These are phyloP conservation scores for Alternaria conjuncta DNA, from an alignment of 2,329 filamentous ascomycete genomes.

Conservation along the genomic window DNA sequence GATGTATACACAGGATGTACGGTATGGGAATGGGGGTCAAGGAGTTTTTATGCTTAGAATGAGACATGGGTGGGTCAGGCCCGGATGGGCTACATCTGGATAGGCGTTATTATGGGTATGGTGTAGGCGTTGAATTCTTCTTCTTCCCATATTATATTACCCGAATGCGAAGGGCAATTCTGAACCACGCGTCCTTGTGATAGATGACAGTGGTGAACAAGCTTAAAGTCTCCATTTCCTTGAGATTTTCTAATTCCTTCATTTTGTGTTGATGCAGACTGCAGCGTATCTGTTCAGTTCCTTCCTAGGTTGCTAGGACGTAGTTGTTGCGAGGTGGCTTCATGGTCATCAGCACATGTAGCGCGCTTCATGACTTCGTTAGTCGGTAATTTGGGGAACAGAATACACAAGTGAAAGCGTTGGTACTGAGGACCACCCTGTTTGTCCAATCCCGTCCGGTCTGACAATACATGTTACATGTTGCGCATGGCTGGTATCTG, in stretches of 20 bases:
- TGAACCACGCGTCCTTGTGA: background rate
- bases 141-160: background rate
- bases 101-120: background rate
- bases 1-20: background rate
- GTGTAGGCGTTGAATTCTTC: background rate
- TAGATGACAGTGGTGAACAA: background rate
- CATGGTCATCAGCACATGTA: background rate
- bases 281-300: background rate
- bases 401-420: too few species aligned
- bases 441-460: too few species aligned
- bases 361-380: too few species aligned
- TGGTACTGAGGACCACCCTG: too few species aligned
- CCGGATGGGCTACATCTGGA: background rate
- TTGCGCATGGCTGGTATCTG: background rate
- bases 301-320: background rate
- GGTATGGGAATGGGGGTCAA: background rate
- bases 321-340: background rate
- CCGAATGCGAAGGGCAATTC: background rate
- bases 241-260: background rate
- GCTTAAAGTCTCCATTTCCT: background rate
- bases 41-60: background rate
- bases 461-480: too few species aligned
- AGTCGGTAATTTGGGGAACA: too few species aligned
- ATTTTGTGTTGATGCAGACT: background rate
- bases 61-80: background rate